Base-by-base conservation (phyloP, 371 early-diverging fungal genomes). In the Rhizopus sp. region DNA sequence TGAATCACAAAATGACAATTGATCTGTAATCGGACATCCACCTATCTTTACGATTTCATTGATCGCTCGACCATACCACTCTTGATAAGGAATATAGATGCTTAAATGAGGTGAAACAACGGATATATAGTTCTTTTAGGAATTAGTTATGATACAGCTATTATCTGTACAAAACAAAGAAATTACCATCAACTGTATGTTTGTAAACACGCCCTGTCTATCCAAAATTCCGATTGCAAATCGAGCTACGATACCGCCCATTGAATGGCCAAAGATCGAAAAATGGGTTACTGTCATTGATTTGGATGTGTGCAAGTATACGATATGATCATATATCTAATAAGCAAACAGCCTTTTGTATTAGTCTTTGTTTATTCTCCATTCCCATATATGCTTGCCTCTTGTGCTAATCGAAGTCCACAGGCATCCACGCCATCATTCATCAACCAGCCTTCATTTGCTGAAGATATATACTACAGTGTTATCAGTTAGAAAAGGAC, bases 81-180 rank as follows among this genome's bases (percentile, higher is more conserved):
- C 23, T 39, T 23, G n/a, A 39, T 53, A 33, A 39, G 53, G 53
- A 29, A 39, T 17, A 31, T 40, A 38, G 17, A 38, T 16, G 29
- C 53, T 29, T n/a, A 53, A 40, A 12, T 53, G 53, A 15, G 53
- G 53, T 30, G 53, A 53, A n/a, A 39, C 53, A 53, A 53, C 39
- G 9, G 53, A 39, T 12, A 38, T 39, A 12, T 30, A 53, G 40
- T 38, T 53, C 53, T 53, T 39, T 40, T 34, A 35, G n/a, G 8
- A n/a, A 34, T 48, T 46, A 12, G 17, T 48, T 48, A 29, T 48
- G 38, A 3, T 31, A n/a, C 16, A 17, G 35, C 17, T 33, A 10
- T 50, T 50, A 17, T 13, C 15, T 17, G n/a, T 7, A n/a, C 8
- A 50, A 16, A 17, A 15, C 31, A 34, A 15, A 7, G 17, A 50